These are phyloP conservation scores for Tricholoma matsutake DNA, from an alignment of 768 basidiomycete genomes.

Conservation along the genomic window DNA sequence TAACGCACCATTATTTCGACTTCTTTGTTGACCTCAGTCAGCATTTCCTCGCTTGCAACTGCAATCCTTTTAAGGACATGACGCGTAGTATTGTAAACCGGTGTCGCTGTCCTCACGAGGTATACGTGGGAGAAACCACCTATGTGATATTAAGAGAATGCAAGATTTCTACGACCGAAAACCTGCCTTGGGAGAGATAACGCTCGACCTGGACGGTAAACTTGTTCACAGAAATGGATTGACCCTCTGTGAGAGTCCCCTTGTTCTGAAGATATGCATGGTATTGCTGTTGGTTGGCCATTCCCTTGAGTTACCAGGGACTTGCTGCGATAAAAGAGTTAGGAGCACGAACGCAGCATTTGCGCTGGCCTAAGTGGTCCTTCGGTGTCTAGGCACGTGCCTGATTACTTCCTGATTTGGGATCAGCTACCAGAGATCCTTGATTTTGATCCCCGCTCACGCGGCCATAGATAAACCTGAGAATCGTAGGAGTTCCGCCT, in stretches of 20 bases:
- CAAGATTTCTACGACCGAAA: slow-evolving; percentile 6
- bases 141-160: slow-evolving; percentile 29
- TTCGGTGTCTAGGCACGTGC: neutral
- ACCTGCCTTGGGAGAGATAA: slow-evolving; percentile 90
- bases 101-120: slow-evolving; percentile 81
- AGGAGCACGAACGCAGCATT: neutral
- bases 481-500: neutral
- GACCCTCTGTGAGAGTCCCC: slow-evolving; percentile 76
- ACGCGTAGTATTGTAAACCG: slow-evolving; percentile 87
- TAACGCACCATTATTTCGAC: slow-evolving; percentile 93
- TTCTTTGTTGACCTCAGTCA: slow-evolving; percentile 93
- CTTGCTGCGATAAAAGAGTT: neutral
- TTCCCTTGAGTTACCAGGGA: slow-evolving; percentile 17
- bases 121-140: slow-evolving; percentile 99
- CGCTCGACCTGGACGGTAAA: slow-evolving; percentile 89
- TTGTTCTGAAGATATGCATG: slow-evolving; percentile 54
- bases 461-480: neutral
- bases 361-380: neutral
- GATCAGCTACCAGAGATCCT: neutral
- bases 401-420: neutral
- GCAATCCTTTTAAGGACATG: slow-evolving; percentile 98
- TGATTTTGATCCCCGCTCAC: too few species aligned
- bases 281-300: slow-evolving; percentile 51
- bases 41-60: slow-evolving; percentile 84
- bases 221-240: slow-evolving; percentile 87